phyloP scores from a whole-genome alignment of 2,329 filamentous ascomycete species.

The Aspergillus candidus region DNA sequence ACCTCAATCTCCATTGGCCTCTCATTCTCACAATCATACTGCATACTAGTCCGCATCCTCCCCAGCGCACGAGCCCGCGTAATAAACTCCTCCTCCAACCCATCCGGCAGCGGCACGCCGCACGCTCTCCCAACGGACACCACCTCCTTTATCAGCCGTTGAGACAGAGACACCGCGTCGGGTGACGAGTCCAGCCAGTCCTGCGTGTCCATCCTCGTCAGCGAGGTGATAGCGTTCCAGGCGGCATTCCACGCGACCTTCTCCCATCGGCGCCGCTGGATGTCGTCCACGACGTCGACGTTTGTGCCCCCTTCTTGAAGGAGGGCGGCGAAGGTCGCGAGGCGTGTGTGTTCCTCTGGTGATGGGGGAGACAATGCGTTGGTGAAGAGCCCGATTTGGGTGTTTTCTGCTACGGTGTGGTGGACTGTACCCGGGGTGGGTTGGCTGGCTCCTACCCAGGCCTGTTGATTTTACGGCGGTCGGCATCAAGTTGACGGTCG shows the following conservation, averaged over 20 bases:
- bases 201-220: slow-evolving; percentile 40
- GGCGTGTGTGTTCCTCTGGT: slow-evolving; percentile 15
- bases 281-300: slow-evolving; percentile 29
- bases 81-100: slow-evolving; percentile 35
- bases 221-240: slow-evolving; percentile 39
- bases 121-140: slow-evolving; percentile 37
- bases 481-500: not conserved
- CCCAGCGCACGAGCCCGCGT: slow-evolving; percentile 36
- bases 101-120: slow-evolving; percentile 33
- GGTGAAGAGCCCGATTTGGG: slow-evolving; percentile 50
- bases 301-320: slow-evolving; percentile 39
- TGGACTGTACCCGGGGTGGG: slow-evolving; percentile 43
- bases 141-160: slow-evolving; percentile 39
- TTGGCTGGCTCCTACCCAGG: slow-evolving; percentile 49
- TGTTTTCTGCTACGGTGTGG: slow-evolving; percentile 50
- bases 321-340: slow-evolving; percentile 39
- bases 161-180: slow-evolving; percentile 35
- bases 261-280: slow-evolving; percentile 36
- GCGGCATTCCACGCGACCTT: slow-evolving; percentile 40
- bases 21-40: slow-evolving; percentile 38
- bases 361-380: slow-evolving; percentile 21
- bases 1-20: slow-evolving; percentile 44
- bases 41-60: slow-evolving; percentile 42
- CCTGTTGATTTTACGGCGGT: slow-evolving; percentile 11
- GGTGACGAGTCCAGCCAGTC: slow-evolving; percentile 38